phyloP scores from a whole-genome alignment of 805 yeast genomes.

The Ogataea nitratoaversa region DNA sequence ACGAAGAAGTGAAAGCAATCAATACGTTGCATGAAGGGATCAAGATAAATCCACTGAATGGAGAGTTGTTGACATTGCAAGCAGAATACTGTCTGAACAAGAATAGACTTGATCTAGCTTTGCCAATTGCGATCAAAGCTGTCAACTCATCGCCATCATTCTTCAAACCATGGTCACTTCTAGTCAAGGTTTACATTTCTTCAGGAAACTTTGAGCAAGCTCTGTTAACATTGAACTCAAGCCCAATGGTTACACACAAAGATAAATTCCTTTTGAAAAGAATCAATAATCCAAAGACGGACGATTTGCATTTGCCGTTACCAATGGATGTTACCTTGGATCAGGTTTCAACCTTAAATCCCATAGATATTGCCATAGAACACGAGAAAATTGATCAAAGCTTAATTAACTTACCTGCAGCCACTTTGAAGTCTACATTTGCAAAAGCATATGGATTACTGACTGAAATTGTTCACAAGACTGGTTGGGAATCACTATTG shows the following conservation, averaged over 20 bases:
- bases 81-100: conserved; percentile 54
- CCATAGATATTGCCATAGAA: conserved; percentile 61
- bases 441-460: conserved; percentile 55
- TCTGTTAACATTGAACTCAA: conserved; percentile 65
- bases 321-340: conserved; percentile 71
- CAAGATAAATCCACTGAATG: conserved; percentile 45
- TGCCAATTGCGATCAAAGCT: conserved; percentile 56
- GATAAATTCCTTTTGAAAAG: conserved; percentile 62
- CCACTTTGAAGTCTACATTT: conserved; percentile 57
- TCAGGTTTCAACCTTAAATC: conserved; percentile 64
- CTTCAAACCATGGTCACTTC: conserved; percentile 67
- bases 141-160: conserved; percentile 73
- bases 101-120: conserved; percentile 50
- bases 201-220: conserved; percentile 69
- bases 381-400: conserved; percentile 62
- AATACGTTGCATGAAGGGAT: conserved; percentile 49
- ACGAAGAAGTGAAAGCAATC: conserved; percentile 59
- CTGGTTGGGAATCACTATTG: conserved; percentile 71
- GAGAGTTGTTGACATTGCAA: conserved; percentile 51
- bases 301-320: conserved; percentile 66
- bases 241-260: conserved; percentile 76
- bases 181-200: conserved; percentile 61
- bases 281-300: conserved; percentile 47
- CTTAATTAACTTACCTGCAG: conserved; percentile 61
- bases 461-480: conserved; percentile 58